Percentiles rank a stretch among this genome's conserved stretches.
These are phyloP conservation scores for Coffea canephora DNA, from an alignment of 257 asterid genomes.

Conservation along the genomic window DNA sequence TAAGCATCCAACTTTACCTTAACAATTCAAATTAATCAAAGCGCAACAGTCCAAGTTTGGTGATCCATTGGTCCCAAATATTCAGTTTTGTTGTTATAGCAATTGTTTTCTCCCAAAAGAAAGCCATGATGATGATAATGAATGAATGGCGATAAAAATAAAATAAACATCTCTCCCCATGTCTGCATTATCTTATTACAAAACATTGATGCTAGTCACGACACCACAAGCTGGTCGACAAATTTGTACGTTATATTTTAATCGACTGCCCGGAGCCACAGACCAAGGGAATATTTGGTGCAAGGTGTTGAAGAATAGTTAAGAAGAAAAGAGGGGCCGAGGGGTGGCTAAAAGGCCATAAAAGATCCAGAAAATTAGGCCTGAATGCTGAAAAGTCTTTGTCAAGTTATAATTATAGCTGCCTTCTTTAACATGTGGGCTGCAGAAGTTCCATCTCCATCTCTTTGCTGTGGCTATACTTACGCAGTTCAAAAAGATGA, in stretches of 20 bases:
- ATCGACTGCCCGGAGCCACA: slow-evolving; percentile 1
- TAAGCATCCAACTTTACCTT: slow-evolving; percentile 8
- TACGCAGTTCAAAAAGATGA: background rate
- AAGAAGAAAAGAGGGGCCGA: background rate
- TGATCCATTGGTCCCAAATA: background rate
- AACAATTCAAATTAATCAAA: slow-evolving; percentile 8
- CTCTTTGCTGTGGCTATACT: slow-evolving; percentile 13
- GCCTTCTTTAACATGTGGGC: slow-evolving; percentile 22
- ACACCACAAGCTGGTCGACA: background rate
- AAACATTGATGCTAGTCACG: background rate
- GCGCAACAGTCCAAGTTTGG: slow-evolving; percentile 7
- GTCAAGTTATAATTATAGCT: slow-evolving; percentile 14
- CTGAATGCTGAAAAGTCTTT: slow-evolving; percentile 22
- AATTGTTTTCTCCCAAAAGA: background rate
- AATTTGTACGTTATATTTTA: slow-evolving; percentile 5
- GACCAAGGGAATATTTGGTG: slow-evolving; percentile 12
- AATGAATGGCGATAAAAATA: background rate
- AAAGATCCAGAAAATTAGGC: slow-evolving; percentile 6
- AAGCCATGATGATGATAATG: background rate
- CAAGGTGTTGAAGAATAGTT: background rate
- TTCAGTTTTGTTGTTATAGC: background rate
- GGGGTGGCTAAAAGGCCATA: slow-evolving; percentile 10
- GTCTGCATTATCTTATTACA: no score
- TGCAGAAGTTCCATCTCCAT: slow-evolving; percentile 18
- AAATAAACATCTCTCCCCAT: background rate